These are phyloP conservation scores for Trichomonascaceae sp. DNA, from an alignment of 1,139 yeast species.

Conservation along the genomic window DNA sequence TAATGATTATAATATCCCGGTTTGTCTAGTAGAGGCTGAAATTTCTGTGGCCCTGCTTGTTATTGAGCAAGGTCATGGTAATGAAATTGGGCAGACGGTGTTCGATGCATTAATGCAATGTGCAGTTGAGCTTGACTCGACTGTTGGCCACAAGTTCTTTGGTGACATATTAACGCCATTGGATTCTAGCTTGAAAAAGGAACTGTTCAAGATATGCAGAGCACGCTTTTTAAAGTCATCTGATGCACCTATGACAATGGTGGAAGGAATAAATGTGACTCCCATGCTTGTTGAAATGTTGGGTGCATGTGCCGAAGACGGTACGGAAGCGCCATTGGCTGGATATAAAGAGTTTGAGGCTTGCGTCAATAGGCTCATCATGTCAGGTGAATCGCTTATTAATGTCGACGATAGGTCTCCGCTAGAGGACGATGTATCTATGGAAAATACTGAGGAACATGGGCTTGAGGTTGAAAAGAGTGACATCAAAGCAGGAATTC, in stretches of 20 bases:
- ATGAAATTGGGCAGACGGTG: background rate
- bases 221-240: constrained; percentile 40
- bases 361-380: background rate
- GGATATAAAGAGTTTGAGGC: background rate
- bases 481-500: background rate
- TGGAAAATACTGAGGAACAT: background rate
- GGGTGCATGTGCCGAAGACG: constrained; percentile 26
- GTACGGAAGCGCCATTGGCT: background rate
- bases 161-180: constrained; percentile 38
- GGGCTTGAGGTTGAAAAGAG: background rate
- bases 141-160: constrained; percentile 15
- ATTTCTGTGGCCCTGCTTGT: constrained; percentile 14
- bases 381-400: background rate
- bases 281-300: constrained; percentile 24
- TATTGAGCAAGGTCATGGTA: background rate
- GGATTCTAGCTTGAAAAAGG: constrained; percentile 30
- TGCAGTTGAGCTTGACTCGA: constrained; percentile 6
- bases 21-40: constrained; percentile 45
- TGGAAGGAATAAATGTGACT: constrained; percentile 17
- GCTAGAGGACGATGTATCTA: background rate
- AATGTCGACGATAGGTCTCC: background rate
- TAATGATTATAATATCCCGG: constrained; percentile 50
- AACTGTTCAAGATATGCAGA: constrained; percentile 37
- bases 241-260: constrained; percentile 39
- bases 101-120: constrained; percentile 5